These are phyloP conservation scores for Colletotrichum agaves DNA, from an alignment of 2,329 filamentous ascomycete species.

Conservation along the genomic window DNA sequence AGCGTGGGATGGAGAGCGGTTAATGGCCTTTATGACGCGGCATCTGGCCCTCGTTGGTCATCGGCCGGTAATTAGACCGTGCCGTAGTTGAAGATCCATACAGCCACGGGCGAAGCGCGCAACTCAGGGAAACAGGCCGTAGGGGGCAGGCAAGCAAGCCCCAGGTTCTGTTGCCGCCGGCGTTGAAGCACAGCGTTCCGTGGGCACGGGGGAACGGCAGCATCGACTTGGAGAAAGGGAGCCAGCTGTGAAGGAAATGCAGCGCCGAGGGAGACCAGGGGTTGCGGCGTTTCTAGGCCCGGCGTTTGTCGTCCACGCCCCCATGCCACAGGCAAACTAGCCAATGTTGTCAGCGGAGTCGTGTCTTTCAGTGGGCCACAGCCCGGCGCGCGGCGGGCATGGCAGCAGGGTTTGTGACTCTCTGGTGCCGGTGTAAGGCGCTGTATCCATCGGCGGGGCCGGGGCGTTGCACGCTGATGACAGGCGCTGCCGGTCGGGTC, in stretches of 20 bases:
- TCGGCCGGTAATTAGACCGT: slow-evolving; percentile 20
- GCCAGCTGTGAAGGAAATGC: not conserved
- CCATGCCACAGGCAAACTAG: slow-evolving; percentile 23
- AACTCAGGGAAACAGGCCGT: not conserved
- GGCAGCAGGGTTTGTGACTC: slow-evolving; percentile 34
- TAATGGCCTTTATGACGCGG: not conserved
- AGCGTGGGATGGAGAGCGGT: not conserved
- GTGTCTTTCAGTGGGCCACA: slow-evolving; percentile 23
- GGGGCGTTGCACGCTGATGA: slow-evolving; percentile 24
- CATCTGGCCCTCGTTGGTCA: slow-evolving; percentile 11
- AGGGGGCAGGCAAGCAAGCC: slow-evolving; percentile 3
- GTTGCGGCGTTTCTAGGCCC: slow-evolving; percentile 26
- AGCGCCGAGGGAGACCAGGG: slow-evolving; percentile 2
- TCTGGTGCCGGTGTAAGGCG: slow-evolving; percentile 27
- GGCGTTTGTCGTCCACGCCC: slow-evolving; percentile 33
- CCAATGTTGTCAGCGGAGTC: slow-evolving; percentile 17
- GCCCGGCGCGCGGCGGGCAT: slow-evolving; percentile 28
- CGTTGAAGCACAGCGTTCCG: slow-evolving; percentile 11
- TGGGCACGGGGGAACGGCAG: not conserved
- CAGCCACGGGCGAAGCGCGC: slow-evolving; percentile 9
- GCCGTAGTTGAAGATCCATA: slow-evolving; percentile 2
- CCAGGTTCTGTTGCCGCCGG: slow-evolving; percentile 13
- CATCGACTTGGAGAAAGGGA: not conserved
- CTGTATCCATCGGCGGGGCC: slow-evolving; percentile 33
- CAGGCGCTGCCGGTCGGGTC: slow-evolving; percentile 28